Evolutionary conservation across 768 basidiomycete species (phyloP).

Genomic region (Ramaria rubella): DNA sequence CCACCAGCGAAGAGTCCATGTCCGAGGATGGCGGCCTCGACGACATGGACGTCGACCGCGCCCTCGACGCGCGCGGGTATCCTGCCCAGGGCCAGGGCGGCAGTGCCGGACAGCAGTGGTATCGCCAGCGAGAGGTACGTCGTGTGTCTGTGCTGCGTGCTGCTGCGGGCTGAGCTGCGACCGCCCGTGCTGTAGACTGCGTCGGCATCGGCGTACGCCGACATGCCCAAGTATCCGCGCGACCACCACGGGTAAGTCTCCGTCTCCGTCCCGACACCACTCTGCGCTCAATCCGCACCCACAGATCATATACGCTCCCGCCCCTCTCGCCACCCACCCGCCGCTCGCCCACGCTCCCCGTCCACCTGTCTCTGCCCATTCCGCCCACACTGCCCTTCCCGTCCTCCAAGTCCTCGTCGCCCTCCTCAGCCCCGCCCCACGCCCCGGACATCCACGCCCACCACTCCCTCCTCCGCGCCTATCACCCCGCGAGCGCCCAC

Average conservation of each 20-base stretch:
- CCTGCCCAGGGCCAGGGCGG: no score
- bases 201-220: no score
- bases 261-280: neutral
- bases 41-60: slow-evolving; percentile 1
- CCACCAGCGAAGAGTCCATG: neutral
- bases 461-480: slow-evolving; percentile 1
- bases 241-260: neutral
- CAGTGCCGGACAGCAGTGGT: neutral
- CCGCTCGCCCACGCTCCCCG: slow-evolving; percentile 1
- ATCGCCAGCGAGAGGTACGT: neutral
- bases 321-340: slow-evolving; percentile 2
- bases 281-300: neutral
- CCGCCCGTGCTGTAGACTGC: neutral
- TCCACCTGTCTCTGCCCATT: slow-evolving; percentile 23
- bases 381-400: slow-evolving; percentile 29
- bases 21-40: neutral
- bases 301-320: slow-evolving; percentile 10
- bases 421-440: slow-evolving; percentile 5
- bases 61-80: neutral
- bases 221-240: no score
- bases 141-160: neutral
- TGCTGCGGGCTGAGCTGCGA: neutral
- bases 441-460: slow-evolving; percentile 6
- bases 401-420: slow-evolving; percentile 6
- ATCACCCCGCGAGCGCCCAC: slow-evolving; percentile 11